Evolutionary conservation across 495 filamentous ascomycete genomes (phyloP).

Genomic region (Amorphotheca resinae): DNA sequence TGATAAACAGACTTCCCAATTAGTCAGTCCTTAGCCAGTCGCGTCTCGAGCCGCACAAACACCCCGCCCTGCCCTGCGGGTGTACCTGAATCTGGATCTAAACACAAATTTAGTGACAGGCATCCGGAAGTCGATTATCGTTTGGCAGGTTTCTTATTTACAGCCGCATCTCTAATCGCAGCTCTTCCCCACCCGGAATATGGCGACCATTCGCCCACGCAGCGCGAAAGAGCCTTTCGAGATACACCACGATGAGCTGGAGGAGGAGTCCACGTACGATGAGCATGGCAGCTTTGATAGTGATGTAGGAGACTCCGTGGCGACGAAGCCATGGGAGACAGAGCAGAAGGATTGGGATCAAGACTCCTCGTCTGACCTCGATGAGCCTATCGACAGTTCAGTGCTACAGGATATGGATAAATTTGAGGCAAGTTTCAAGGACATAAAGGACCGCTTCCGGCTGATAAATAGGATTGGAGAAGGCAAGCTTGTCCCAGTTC

Average conservation of each 20-base stretch:
- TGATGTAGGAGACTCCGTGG: slow-evolving; percentile 14
- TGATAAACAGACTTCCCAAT: slow-evolving; percentile 2
- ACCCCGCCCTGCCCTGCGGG: background rate
- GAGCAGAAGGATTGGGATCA: slow-evolving; percentile 24
- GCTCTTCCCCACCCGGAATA: slow-evolving; percentile 1
- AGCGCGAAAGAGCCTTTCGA: slow-evolving; percentile 14
- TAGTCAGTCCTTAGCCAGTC: background rate
- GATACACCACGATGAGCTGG: slow-evolving; percentile 18
- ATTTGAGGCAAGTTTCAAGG: slow-evolving; percentile 67
- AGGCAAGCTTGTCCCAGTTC: slow-evolving; percentile 37
- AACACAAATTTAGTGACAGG: slow-evolving; percentile 19
- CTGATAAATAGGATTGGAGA: slow-evolving; percentile 95
- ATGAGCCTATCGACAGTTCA: slow-evolving; percentile 55
- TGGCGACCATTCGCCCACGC: slow-evolving; percentile 16
- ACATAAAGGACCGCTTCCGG: slow-evolving; percentile 72
- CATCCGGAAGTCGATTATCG: slow-evolving; percentile 1
- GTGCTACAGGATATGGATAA: slow-evolving; percentile 78
- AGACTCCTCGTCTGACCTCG: slow-evolving; percentile 39
- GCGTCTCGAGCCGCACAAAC: background rate
- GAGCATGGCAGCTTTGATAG: too few species aligned
- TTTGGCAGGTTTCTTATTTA: slow-evolving; percentile 1
- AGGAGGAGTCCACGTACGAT: slow-evolving; percentile 26
- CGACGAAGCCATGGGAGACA: slow-evolving; percentile 26
- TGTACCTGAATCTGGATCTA: slow-evolving; percentile 11
- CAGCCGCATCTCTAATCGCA: background rate